These are phyloP conservation scores for Aplosporella prunicola DNA, from an alignment of 2,329 filamentous ascomycete species.

Conservation along the genomic window DNA sequence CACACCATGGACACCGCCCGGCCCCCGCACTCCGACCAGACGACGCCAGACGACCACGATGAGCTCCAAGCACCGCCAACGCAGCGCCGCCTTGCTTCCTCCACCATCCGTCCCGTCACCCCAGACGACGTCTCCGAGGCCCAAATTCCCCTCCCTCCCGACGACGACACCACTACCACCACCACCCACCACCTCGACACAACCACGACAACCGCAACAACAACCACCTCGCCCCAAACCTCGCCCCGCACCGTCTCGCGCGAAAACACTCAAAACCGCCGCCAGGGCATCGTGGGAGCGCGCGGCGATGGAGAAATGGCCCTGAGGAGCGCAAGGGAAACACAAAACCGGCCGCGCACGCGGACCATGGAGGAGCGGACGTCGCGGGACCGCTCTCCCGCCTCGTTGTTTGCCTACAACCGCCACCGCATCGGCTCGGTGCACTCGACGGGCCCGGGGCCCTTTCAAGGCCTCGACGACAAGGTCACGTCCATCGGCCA, in stretches of 20 bases:
- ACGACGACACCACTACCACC: constrained; percentile 19
- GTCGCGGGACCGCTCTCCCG: constrained; percentile 32
- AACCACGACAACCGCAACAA: constrained; percentile 15
- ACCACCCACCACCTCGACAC: constrained; percentile 12
- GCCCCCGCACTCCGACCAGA: constrained; percentile 10
- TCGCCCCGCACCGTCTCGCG: constrained; percentile 8
- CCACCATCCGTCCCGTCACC: constrained; percentile 55
- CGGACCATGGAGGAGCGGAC: constrained; percentile 40
- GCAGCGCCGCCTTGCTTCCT: constrained; percentile 19
- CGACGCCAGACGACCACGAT: constrained; percentile 9
- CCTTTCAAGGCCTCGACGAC: constrained; percentile 36
- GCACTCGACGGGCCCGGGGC: constrained; percentile 51
- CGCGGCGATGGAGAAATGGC: constrained; percentile 25
- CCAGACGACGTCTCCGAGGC: no score
- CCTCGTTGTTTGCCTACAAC: constrained; percentile 35
- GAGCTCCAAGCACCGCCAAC: constrained; percentile 3
- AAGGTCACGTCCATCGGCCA: constrained; percentile 33
- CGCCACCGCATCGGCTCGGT: constrained; percentile 62
- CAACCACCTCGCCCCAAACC: constrained; percentile 8
- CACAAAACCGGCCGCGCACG: constrained; percentile 45
- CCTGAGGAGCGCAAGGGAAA: constrained; percentile 31
- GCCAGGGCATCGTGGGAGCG: constrained; percentile 18
- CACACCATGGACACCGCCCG: constrained; percentile 10
- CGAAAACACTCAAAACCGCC: constrained; percentile 5
- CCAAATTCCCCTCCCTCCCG: no score